Base-by-base conservation (phyloP, 2,329 filamentous ascomycete species). In the Cordyceps cicadae region DNA sequence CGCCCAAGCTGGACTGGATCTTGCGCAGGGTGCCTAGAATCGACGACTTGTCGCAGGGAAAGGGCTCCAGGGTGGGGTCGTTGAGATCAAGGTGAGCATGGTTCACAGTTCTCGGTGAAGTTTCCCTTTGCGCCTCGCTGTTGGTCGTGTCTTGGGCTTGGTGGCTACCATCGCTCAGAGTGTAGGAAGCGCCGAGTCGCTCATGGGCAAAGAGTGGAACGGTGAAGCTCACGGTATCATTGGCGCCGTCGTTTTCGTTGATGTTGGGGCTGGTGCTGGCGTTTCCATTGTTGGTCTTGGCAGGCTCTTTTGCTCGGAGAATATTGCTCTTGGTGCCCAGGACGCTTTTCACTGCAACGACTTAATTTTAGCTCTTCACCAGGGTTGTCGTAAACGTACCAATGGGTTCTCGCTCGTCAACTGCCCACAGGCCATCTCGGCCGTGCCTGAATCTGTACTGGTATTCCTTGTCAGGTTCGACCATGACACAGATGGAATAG, bases 381-480 rank as follows among this genome's bases (percentile, higher is more conserved):
- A 5, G n/a, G 12, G 39, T 32, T 19, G 45, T n/a, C 21, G 34
- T 54, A 52, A 43, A 63, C 78, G 65, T 76, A 88, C 87, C 79
- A 59, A 78, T 84, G 15, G 83, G 81, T 59, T 79, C 77, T 50
- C 76, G 76, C 62, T 89, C 84, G 66, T 91, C 83, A 51, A 89
- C 71, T 26, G 85, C 77, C 87, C 87, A 90, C 83, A 85, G 89
- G 64, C 89, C 81, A 53, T 83, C 83, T 21, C 78, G 70, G 11
- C 87, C 87, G 41, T 88, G 75, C 34, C 87, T 81, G 66, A 92
- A 88, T 72, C 90, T 92, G 79, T 91, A 92, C 67, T 89, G 85
- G 65, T 90, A 83, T 61, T 83, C 80, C 52, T 82, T 79, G 24
- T 81, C 81, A 24, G 81, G 75, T 19, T 82, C 76, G 8, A 82